Conservation (phyloP, 306 rosid species). For the Cyclanthera cordifolia region DNA sequence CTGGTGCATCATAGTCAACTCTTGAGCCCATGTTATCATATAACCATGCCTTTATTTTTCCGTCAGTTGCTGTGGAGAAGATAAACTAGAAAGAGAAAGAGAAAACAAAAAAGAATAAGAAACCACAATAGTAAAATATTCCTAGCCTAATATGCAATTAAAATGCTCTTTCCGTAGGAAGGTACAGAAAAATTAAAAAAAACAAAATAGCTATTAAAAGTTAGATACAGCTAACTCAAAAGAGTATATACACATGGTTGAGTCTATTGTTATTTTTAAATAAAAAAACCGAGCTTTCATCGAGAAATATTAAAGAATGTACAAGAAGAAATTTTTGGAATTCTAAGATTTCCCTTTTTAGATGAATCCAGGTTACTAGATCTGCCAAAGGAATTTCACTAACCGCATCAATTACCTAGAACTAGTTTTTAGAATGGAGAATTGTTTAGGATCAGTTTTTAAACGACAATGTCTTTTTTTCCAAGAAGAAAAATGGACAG, state of each 20-base stretch:
- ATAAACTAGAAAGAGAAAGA: constrained; percentile 48
- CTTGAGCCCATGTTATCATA: constrained; percentile 94
- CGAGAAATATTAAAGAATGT: too few relatives aligned
- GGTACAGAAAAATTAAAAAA: not conserved
- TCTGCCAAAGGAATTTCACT: not conserved
- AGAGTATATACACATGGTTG: too few relatives aligned
- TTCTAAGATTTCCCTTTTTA: not conserved
- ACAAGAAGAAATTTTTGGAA: not conserved
- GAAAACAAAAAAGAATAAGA: not conserved
- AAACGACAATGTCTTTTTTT: not conserved
- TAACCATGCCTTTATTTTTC: constrained; percentile 99
- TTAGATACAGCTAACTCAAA: too few relatives aligned
- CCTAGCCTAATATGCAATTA: not conserved
- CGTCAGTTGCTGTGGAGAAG: constrained; percentile 96
- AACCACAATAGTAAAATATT: not conserved
- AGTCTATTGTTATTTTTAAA: too few relatives aligned
- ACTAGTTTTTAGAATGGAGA: not conserved
- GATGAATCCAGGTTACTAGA: not conserved
- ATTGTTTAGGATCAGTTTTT: not conserved
- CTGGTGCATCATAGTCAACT: constrained; percentile 98
- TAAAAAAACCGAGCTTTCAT: too few relatives aligned
- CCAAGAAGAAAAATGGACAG: not conserved
- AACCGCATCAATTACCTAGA: not conserved
- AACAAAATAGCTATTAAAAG: too few relatives aligned
- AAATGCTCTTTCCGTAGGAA: not conserved